Evolutionary conservation across 805 yeast genomes (phyloP).

Genomic region (Cyberlindnera suaveolens): DNA sequence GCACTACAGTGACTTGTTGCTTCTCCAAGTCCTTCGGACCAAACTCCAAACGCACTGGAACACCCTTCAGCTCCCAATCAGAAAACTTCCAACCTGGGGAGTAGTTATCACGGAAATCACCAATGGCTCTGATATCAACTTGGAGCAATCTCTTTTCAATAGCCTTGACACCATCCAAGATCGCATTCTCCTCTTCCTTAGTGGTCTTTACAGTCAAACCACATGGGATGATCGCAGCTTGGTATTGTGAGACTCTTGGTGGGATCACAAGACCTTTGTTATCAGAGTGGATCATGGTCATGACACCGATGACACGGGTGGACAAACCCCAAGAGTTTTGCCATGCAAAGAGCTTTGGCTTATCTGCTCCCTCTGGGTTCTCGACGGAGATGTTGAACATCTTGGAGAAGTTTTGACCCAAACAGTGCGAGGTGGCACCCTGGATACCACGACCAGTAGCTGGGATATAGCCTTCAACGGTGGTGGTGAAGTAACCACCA

Average conservation of each 20-base stretch:
- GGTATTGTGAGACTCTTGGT: conserved; percentile 91
- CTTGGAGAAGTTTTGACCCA: conserved; percentile 97
- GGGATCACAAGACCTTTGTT: conserved; percentile 97
- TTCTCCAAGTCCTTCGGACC: conserved; percentile 94
- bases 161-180: conserved; percentile 62
- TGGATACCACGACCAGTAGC: conserved; percentile 99
- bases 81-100: conserved; percentile 99
- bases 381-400: conserved; percentile 96
- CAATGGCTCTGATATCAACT: conserved; percentile 66
- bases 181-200: conserved; percentile 63
- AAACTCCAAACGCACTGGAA: conserved; percentile 86
- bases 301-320: conserved; percentile 97
- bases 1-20: conserved; percentile 76
- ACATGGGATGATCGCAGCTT: conserved; percentile 89
- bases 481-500: conserved; percentile 93
- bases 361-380: conserved; percentile 86
- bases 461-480: conserved; percentile 94
- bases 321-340: conserved; percentile 99
- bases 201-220: conserved; percentile 88
- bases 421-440: conserved; percentile 97
- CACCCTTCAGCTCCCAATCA: conserved; percentile 95
- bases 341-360: conserved; percentile 82
- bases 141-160: conserved; percentile 57
- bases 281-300: conserved; percentile 98
- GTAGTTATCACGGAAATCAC: conserved; percentile 91